These are phyloP conservation scores for Citrus cavaleriei DNA, from an alignment of 345 rosid species.

Conservation along the genomic window DNA sequence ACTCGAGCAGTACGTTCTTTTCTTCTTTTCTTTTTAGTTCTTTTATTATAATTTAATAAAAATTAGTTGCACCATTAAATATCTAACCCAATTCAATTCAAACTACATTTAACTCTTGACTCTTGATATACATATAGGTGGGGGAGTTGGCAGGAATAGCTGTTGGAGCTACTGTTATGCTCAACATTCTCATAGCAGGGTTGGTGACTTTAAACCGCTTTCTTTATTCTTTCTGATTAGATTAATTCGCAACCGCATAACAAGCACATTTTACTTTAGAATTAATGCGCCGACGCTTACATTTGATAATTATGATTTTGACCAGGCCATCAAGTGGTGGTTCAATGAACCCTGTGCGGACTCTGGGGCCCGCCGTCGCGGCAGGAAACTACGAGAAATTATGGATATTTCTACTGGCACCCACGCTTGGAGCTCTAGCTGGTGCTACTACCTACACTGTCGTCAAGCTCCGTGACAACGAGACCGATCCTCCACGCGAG, in stretches of 20 bases:
- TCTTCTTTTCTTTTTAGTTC: no score
- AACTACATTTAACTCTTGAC: neutral
- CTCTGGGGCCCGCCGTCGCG: constrained; percentile 92
- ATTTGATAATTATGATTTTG: no score
- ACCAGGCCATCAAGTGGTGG: constrained; percentile 85
- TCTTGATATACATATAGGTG: constrained; percentile 41
- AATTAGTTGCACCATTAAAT: no score
- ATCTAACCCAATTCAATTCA: neutral
- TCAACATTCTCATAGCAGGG: constrained; percentile 93
- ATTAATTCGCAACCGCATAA: no score
- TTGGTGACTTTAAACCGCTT: constrained; percentile 12
- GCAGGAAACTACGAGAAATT: constrained; percentile 72
- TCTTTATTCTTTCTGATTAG: no score
- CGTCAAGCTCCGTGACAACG: constrained; percentile 73
- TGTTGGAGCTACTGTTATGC: constrained; percentile 97
- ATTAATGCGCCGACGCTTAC: neutral
- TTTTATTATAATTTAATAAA: no score
- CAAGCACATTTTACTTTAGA: no score
- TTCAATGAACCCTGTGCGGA: constrained; percentile 80
- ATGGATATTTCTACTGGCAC: constrained; percentile 86
- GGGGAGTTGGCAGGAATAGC: constrained; percentile 98
- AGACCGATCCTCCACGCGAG: constrained; percentile 56
- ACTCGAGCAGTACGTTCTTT: constrained; percentile 75
- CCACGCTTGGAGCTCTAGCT: constrained; percentile 76
- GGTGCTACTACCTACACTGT: constrained; percentile 76